phyloP scores from a whole-genome alignment of 345 rosid species.

The Erysimum cheiranthoides region DNA sequence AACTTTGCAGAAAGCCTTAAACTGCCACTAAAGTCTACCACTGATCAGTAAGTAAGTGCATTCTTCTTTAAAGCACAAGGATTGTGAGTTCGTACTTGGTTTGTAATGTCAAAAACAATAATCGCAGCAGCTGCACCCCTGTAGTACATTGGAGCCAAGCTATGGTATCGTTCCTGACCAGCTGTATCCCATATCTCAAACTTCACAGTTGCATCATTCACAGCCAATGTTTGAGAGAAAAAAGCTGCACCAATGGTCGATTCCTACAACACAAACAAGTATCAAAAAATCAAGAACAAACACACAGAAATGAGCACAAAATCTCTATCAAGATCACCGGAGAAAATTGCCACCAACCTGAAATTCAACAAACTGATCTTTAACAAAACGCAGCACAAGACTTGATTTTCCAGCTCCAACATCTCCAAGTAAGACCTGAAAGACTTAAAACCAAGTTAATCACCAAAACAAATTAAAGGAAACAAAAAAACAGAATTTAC shows the following conservation, averaged over 20 bases:
- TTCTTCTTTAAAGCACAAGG: neutral
- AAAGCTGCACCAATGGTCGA: slow-evolving; percentile 72
- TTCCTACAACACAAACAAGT: slow-evolving; percentile 48
- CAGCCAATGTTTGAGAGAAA: slow-evolving; percentile 67
- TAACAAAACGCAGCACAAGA: slow-evolving; percentile 63
- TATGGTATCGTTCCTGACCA: slow-evolving; percentile 70
- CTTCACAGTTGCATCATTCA: slow-evolving; percentile 65
- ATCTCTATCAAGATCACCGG: neutral
- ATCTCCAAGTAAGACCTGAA: slow-evolving; percentile 69
- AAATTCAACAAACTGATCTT: slow-evolving; percentile 65
- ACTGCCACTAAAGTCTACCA: neutral
- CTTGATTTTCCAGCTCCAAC: slow-evolving; percentile 72
- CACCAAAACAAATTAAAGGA: slow-evolving; percentile 1
- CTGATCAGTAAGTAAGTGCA: slow-evolving; percentile 4
- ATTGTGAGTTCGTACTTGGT: slow-evolving; percentile 36
- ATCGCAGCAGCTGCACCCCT: slow-evolving; percentile 75
- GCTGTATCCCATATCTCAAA: slow-evolving; percentile 78
- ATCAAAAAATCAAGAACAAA: neutral
- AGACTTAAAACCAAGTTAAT: neutral
- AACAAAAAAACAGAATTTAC: neutral
- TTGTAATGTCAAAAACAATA: slow-evolving; percentile 63
- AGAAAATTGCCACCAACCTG: slow-evolving; percentile 49
- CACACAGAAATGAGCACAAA: neutral
- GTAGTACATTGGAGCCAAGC: slow-evolving; percentile 78
- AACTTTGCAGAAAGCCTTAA: neutral